These are phyloP conservation scores for Fomitopsis pulvina DNA, from an alignment of 768 basidiomycete species.

Conservation along the genomic window DNA sequence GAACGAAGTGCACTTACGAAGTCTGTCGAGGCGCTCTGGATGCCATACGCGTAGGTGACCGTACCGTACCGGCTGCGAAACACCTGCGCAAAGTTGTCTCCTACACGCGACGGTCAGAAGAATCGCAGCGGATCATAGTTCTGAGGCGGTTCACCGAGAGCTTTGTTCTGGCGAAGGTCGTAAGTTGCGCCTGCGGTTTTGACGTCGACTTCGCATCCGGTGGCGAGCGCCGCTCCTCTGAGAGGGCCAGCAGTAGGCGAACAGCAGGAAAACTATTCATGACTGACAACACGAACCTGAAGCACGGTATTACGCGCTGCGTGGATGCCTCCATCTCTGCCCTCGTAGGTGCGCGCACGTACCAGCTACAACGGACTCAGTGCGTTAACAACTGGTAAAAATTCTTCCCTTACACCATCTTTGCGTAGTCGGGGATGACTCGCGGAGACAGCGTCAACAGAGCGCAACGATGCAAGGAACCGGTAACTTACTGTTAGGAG, in stretches of 20 bases:
- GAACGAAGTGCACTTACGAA: conserved; percentile 48
- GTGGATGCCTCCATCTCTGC: conserved; percentile 52
- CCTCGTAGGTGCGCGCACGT: conserved; percentile 64
- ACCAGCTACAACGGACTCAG: conserved; percentile 39
- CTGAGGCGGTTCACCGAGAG: conserved; percentile 40
- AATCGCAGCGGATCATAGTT: not conserved
- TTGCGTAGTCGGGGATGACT: conserved; percentile 84
- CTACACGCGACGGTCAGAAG: conserved; percentile 26
- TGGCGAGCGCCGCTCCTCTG: conserved; percentile 64
- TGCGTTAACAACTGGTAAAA: not conserved
- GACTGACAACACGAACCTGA: conserved; percentile 61
- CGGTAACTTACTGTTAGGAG: conserved; percentile 50
- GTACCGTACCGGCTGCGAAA: conserved; percentile 54
- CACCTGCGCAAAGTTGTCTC: conserved; percentile 57
- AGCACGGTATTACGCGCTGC: conserved; percentile 62
- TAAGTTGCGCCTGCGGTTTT: conserved; percentile 27
- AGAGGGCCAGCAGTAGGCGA: not conserved
- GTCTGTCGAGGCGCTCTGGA: conserved; percentile 69
- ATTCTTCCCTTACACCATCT: conserved; percentile 47
- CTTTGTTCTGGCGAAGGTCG: conserved; percentile 66
- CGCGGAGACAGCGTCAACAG: not conserved
- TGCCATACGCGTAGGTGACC: conserved; percentile 63
- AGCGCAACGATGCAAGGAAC: not conserved
- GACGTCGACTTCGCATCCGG: conserved; percentile 51
- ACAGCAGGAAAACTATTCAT: not conserved